Evolutionary conservation across 2,329 filamentous ascomycete species (phyloP).

Genomic region (Torrubiellomyces zombiae): DNA sequence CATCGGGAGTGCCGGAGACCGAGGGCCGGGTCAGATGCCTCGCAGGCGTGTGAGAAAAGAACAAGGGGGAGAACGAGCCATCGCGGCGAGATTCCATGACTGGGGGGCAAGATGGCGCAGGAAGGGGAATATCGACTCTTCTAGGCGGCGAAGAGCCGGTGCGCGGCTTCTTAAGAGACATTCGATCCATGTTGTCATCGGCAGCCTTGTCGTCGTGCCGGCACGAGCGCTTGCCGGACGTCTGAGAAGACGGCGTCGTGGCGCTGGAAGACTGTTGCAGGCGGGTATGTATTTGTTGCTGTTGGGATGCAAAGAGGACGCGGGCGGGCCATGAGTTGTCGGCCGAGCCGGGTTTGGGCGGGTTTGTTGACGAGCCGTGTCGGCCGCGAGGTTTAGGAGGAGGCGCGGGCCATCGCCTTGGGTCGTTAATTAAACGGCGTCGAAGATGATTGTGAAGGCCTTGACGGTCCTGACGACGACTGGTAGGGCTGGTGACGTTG

Average conservation of each 20-base stretch:
- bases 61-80: conserved; percentile 30
- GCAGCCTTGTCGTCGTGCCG: conserved; percentile 6
- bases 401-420: conserved; percentile 6
- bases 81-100: conserved; percentile 11
- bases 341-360: background rate
- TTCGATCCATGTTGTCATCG: conserved; percentile 16
- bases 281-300: conserved; percentile 1
- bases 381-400: conserved; percentile 5
- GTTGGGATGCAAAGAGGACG: conserved; percentile 1
- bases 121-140: conserved; percentile 26
- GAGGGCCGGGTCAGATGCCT: conserved; percentile 20
- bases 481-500: background rate
- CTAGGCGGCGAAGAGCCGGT: conserved; percentile 28
- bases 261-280: background rate
- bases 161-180: conserved; percentile 28
- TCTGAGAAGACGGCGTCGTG: conserved; percentile 7
- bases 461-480: conserved; percentile 2
- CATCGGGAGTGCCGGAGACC: conserved; percentile 22
- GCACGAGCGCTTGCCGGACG: conserved; percentile 11
- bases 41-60: conserved; percentile 30
- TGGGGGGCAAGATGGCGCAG: conserved; percentile 8
- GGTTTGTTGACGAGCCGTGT: conserved; percentile 3
- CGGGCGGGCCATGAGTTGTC: conserved; percentile 1
- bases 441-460: conserved; percentile 3
- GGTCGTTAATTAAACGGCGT: conserved; percentile 4